Conservation (phyloP, 768 basidiomycete genomes). For the Russula sp. region DNA sequence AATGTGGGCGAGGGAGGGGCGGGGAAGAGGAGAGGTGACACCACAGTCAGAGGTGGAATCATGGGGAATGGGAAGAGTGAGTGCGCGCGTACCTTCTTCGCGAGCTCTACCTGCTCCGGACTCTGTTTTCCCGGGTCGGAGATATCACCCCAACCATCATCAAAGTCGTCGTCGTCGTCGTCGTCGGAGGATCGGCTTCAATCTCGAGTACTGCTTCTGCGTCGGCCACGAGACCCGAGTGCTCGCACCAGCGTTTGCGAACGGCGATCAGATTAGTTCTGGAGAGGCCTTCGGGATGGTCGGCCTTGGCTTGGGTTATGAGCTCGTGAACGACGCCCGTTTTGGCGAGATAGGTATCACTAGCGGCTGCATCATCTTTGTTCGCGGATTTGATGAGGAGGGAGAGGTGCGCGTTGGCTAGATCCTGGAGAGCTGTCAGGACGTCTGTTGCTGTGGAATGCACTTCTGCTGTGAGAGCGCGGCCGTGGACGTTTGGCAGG, state of each 20-base stretch:
- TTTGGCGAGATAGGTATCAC: conserved; percentile 53
- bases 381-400: conserved; percentile 1
- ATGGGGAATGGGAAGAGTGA: not conserved
- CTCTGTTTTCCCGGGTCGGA: conserved; percentile 1
- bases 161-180: not conserved
- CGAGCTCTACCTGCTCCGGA: conserved; percentile 22
- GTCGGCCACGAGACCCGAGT: conserved; percentile 23
- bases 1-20: not conserved
- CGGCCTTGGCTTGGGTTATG: conserved; percentile 47
- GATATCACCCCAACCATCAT: conserved; percentile 28
- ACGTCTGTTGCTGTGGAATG: conserved; percentile 24
- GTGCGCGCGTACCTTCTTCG: conserved; percentile 17
- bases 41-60: not conserved
- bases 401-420: conserved; percentile 22
- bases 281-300: conserved; percentile 25
- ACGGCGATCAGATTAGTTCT: conserved; percentile 32
- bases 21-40: not conserved
- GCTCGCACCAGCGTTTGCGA: conserved; percentile 30
- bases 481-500: conserved; percentile 26
- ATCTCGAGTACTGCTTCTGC: conserved; percentile 17
- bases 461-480: conserved; percentile 31
- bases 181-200: not conserved
- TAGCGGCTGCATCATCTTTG: conserved; percentile 23
- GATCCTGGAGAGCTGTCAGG: conserved; percentile 26
- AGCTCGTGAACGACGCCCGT: conserved; percentile 62